Conservation (phyloP, 352 stramenopile species). For the Globisporangium cederbergense region DNA sequence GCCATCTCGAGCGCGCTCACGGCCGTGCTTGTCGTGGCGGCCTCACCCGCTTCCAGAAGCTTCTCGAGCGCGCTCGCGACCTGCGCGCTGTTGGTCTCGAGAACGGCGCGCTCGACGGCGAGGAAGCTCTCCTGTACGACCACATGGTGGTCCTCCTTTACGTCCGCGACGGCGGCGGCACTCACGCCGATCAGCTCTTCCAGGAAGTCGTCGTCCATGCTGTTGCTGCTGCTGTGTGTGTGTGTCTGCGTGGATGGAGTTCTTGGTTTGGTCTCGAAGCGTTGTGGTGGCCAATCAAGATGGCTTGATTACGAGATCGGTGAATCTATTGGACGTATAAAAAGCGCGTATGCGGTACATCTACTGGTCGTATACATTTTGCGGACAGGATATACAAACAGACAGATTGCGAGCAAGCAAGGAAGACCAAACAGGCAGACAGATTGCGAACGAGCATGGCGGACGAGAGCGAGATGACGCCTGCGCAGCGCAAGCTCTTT, state of each 20-base stretch:
- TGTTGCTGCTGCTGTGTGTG: constrained; percentile 10
- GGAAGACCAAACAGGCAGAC: background rate
- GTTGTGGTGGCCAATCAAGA: constrained; percentile 15
- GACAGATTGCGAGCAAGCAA: background rate
- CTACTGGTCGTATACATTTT: no score
- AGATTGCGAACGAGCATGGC: constrained; percentile 17
- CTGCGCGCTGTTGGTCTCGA: constrained; percentile 43
- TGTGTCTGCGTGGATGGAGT: constrained; percentile 3
- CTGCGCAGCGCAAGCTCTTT: constrained; percentile 78
- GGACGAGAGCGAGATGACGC: constrained; percentile 61
- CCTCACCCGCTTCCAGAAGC: background rate
- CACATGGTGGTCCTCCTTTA: constrained; percentile 34
- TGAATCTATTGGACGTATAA: no score
- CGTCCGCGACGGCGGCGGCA: constrained; percentile 33
- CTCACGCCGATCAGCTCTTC: constrained; percentile 59
- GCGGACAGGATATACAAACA: background rate
- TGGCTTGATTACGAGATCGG: no score
- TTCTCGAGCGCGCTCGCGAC: constrained; percentile 24
- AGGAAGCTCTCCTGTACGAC: constrained; percentile 36
- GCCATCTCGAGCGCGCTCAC: constrained; percentile 39
- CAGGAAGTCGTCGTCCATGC: constrained; percentile 58
- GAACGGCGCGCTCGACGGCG: constrained; percentile 45
- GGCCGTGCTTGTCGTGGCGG: constrained; percentile 9
- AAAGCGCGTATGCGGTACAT: no score
- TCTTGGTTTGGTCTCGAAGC: constrained; percentile 11